A percentile compares a stretch with the other conserved stretches of the same genome.
Evolutionary conservation across 495 filamentous ascomycete genomes (phyloP).

Genomic region (Cercophora scortea): DNA sequence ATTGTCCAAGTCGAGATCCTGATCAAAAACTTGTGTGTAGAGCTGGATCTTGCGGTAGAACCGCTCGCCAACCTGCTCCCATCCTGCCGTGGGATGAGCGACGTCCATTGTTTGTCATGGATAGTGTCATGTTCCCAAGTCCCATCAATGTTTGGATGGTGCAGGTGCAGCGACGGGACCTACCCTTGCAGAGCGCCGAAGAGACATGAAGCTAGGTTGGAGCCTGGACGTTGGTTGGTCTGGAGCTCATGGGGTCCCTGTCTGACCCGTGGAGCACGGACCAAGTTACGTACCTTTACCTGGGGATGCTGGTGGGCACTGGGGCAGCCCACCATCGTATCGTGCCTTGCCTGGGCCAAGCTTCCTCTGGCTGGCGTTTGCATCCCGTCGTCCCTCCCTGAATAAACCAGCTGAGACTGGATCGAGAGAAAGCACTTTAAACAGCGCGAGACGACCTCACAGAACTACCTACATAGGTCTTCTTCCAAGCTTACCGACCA

Average conservation of each 20-base stretch:
- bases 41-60: slow-evolving; percentile 92
- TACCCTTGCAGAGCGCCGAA: too few relatives aligned
- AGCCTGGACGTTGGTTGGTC: background rate
- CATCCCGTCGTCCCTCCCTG: too few relatives aligned
- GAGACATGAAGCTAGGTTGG: too few relatives aligned
- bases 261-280: background rate
- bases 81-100: slow-evolving; percentile 72
- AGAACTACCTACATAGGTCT: too few relatives aligned
- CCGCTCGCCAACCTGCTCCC: slow-evolving; percentile 83
- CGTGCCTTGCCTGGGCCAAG: background rate
- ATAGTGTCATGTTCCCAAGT: too few relatives aligned
- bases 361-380: background rate
- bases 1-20: slow-evolving; percentile 89
- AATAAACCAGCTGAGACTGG: too few relatives aligned
- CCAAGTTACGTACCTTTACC: background rate
- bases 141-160: background rate
- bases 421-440: background rate
- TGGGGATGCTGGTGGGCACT: too few relatives aligned
- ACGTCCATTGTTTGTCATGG: slow-evolving; percentile 38
- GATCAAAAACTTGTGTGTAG: slow-evolving; percentile 86
- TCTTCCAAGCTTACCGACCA: too few relatives aligned
- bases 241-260: background rate
- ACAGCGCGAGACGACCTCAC: too few relatives aligned
- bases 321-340: too few relatives aligned
- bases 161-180: background rate